Evolutionary conservation across 768 basidiomycete genomes (phyloP).

Genomic region (Hortiboletus flavorubellus): DNA sequence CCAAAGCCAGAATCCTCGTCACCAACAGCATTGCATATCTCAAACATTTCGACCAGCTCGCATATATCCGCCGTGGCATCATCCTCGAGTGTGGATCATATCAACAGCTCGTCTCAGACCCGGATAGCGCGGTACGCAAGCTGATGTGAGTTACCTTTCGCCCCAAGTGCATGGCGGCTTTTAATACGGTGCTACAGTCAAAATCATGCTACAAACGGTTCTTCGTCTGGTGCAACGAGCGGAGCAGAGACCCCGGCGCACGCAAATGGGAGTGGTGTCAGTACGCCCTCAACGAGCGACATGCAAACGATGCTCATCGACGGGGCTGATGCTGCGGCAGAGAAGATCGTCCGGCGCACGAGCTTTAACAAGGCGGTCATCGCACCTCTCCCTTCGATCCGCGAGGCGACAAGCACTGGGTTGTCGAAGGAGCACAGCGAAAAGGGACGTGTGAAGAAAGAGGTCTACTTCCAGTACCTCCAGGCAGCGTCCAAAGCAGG

Average conservation of each 20-base stretch:
- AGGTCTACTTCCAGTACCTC: conserved; percentile 78
- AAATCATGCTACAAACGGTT: conserved; percentile 43
- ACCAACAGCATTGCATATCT: conserved; percentile 89
- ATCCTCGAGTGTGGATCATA: conserved; percentile 76
- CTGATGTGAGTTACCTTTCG: conserved; percentile 56
- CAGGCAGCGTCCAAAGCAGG: conserved; percentile 73
- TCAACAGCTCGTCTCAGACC: conserved; percentile 51
- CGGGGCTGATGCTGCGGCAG: conserved; percentile 37
- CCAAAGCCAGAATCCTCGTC: conserved; percentile 81
- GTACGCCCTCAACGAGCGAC: conserved; percentile 19
- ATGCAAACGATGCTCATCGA: conserved; percentile 22
- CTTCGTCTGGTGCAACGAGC: conserved; percentile 43
- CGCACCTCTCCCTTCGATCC: conserved; percentile 38
- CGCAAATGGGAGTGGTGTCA: conserved; percentile 23
- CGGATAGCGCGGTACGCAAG: conserved; percentile 65
- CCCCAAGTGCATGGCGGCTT: neutral
- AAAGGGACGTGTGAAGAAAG: conserved; percentile 73
- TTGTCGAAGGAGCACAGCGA: conserved; percentile 70
- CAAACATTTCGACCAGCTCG: conserved; percentile 68
- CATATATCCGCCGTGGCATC: conserved; percentile 77
- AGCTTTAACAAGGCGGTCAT: conserved; percentile 60
- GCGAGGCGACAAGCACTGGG: conserved; percentile 41
- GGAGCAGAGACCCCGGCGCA: conserved; percentile 45
- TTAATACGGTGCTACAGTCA: conserved; percentile 28
- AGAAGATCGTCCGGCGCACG: conserved; percentile 54